Evolutionary conservation across 257 asterid species (phyloP).

Genomic region (Solanum chilense): DNA sequence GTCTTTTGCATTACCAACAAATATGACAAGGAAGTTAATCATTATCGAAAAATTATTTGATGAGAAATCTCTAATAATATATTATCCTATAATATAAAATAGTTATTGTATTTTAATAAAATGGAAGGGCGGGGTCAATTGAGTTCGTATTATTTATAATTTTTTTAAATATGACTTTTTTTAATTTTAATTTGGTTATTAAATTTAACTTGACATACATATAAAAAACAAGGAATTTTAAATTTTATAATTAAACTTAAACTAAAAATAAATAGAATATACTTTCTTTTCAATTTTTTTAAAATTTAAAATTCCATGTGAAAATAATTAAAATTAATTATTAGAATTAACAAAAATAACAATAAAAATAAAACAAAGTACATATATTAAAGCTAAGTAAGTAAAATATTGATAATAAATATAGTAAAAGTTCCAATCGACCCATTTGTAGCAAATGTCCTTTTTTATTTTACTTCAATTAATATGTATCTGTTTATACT

Average conservation of each 20-base stretch:
- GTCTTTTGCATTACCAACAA: background rate
- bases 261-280: no score
- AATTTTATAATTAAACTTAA: no score
- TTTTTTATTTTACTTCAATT: background rate
- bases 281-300: background rate
- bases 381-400: background rate
- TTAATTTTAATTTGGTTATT: no score
- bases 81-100: background rate
- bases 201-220: no score
- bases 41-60: background rate
- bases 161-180: background rate
- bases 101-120: background rate
- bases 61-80: background rate
- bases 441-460: background rate
- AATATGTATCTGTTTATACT: no score
- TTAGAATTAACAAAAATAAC: no score
- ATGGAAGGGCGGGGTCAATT: background rate
- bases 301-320: background rate
- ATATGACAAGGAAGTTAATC: background rate
- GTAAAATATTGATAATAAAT: background rate
- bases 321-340: no score
- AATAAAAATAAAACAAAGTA: background rate
- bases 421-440: background rate
- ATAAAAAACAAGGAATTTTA: rapidly evolving
- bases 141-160: background rate